Percentiles rank a stretch among this genome's conserved stretches.
These are phyloP conservation scores for Monoraphidium neglectum DNA, from an alignment of 139 green algal species.

Conservation along the genomic window DNA sequence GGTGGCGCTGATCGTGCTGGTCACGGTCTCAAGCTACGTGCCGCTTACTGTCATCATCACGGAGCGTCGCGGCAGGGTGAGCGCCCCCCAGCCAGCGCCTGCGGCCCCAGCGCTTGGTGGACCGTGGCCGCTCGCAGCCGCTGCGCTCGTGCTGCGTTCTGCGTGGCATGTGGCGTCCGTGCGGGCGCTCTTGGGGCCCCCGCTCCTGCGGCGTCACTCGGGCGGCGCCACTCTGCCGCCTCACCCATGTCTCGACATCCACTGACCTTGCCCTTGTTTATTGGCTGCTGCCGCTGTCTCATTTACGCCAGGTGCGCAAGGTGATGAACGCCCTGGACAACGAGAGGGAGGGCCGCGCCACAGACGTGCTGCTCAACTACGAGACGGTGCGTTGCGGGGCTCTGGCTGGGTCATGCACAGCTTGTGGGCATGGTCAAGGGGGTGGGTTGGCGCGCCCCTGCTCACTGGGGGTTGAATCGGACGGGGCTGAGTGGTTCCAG, in stretches of 20 bases:
- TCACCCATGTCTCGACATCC: too few species aligned
- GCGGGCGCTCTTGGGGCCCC: too few species aligned
- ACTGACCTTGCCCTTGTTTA: too few species aligned
- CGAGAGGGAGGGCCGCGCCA: conserved; percentile 65
- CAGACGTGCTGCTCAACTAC: conserved; percentile 90
- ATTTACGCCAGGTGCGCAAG: conserved; percentile 73
- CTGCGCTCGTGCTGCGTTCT: too few species aligned
- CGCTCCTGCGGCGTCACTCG: too few species aligned
- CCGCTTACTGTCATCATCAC: conserved; percentile 83
- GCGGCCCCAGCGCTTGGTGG: too few species aligned
- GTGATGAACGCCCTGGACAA: conserved; percentile 79
- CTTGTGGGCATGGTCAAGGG: background rate
- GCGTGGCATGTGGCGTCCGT: too few species aligned
- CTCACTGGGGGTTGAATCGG: background rate
- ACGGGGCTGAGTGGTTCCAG: conserved; percentile 21
- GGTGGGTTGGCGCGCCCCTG: background rate
- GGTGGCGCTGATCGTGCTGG: conserved; percentile 76
- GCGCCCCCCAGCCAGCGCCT: too few species aligned
- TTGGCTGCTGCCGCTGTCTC: too few species aligned
- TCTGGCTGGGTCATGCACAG: background rate
- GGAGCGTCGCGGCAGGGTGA: conserved; percentile 71
- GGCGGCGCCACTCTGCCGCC: too few species aligned
- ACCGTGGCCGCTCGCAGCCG: too few species aligned
- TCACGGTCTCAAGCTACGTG: conserved; percentile 80
- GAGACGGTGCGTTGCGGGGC: too few species aligned